A percentile compares a stretch with the other conserved stretches of the same genome.
Evolutionary conservation across 352 stramenopile genomes (phyloP).

Genomic region (Phytopythium oedochilum): DNA sequence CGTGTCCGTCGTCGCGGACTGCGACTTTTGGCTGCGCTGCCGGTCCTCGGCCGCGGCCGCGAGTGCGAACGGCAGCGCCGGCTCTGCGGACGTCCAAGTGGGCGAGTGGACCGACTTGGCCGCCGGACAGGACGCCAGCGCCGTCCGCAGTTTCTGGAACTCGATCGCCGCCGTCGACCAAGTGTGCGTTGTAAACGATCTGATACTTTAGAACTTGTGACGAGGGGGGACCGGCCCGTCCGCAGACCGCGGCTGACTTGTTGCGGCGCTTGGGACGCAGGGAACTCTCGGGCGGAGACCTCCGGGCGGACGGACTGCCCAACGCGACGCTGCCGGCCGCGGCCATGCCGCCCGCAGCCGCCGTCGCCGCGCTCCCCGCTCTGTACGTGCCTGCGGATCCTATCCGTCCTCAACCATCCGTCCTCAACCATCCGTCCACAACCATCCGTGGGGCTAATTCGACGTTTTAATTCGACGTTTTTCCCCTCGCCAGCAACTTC

Average conservation of each 20-base stretch:
- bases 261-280: not conserved
- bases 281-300: not conserved
- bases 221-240: not conserved
- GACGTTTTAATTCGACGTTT: not conserved
- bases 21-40: not conserved
- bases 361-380: not conserved
- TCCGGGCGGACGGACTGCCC: not conserved
- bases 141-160: not conserved
- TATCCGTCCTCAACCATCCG: not conserved
- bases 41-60: not conserved
- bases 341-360: not conserved
- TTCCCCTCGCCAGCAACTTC: not conserved
- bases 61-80: not conserved
- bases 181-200: not conserved
- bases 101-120: not conserved
- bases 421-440: no score
- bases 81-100: not conserved
- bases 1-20: not conserved
- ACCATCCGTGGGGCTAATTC: not conserved
- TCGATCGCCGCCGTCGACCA: not conserved
- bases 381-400: not conserved
- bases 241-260: not conserved
- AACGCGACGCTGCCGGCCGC: not conserved
- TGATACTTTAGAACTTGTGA: not conserved
- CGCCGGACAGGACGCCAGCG: not conserved